Evolutionary conservation across 306 rosid species (phyloP).

Genomic region (Castanea crenata): DNA sequence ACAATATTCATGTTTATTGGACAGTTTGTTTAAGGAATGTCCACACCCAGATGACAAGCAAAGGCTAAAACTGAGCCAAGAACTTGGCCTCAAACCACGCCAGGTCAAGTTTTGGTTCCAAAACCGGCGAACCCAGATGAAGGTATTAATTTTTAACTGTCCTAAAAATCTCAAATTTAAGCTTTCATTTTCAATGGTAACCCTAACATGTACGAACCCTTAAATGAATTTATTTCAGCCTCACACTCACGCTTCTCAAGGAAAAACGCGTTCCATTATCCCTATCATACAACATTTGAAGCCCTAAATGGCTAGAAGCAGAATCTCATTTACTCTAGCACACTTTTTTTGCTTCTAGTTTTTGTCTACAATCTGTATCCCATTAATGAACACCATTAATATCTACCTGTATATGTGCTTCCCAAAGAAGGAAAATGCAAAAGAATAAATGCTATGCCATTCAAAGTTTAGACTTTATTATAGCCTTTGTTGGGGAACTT

Average conservation of each 20-base stretch:
- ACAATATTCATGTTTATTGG: not conserved
- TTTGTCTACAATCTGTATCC: slow-evolving; percentile 53
- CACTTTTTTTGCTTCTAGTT: not conserved
- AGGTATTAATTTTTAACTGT: slow-evolving; percentile 39
- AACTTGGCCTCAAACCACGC: slow-evolving; percentile 81
- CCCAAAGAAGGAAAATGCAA: slow-evolving; percentile 33
- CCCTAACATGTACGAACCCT: slow-evolving; percentile 38
- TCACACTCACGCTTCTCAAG: slow-evolving; percentile 49
- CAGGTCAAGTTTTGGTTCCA: slow-evolving; percentile 99
- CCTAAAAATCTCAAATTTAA: not conserved
- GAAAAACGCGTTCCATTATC: slow-evolving; percentile 39
- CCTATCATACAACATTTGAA: slow-evolving; percentile 25
- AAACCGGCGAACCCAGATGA: slow-evolving; percentile 95
- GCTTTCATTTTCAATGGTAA: slow-evolving; percentile 19
- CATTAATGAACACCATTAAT: slow-evolving; percentile 68
- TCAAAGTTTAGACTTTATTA: slow-evolving; percentile 15
- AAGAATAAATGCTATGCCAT: slow-evolving; percentile 53
- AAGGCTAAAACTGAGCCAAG: slow-evolving; percentile 76
- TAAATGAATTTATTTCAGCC: not conserved
- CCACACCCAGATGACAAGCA: slow-evolving; percentile 99
- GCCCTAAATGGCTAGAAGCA: slow-evolving; percentile 32
- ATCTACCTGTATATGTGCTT: slow-evolving; percentile 66
- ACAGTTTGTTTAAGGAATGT: slow-evolving; percentile 88
- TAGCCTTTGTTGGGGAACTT: too few relatives aligned
- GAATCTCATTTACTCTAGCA: slow-evolving; percentile 12